Conservation (phyloP, 805 yeast genomes). For the Yamadazyma kitorensis region DNA sequence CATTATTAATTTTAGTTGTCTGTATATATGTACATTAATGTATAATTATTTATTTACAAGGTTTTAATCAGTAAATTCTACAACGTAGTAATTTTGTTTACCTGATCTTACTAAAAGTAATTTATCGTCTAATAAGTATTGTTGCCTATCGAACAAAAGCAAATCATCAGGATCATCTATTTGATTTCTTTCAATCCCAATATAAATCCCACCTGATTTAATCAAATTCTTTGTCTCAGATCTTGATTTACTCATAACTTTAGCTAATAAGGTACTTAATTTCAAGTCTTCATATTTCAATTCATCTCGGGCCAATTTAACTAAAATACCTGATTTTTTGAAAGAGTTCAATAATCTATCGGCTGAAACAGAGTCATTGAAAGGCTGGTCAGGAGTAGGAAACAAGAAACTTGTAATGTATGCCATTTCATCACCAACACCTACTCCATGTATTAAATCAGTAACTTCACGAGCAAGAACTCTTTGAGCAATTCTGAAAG, state of each 20-base stretch:
- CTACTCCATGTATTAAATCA: constrained; percentile 82
- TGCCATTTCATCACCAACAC: constrained; percentile 66
- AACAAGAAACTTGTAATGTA: constrained; percentile 66
- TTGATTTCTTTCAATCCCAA: constrained; percentile 59
- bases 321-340: constrained; percentile 54
- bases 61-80: constrained; percentile 34
- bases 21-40: constrained; percentile 1
- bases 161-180: constrained; percentile 47
- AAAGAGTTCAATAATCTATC: constrained; percentile 56
- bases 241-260: constrained; percentile 47
- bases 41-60: constrained; percentile 2
- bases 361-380: constrained; percentile 43
- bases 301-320: constrained; percentile 29
- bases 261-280: constrained; percentile 52
- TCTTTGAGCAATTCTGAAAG: constrained; percentile 68
- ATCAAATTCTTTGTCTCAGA: constrained; percentile 62
- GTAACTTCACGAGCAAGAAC: constrained; percentile 81
- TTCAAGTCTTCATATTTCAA: constrained; percentile 35
- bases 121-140: constrained; percentile 54
- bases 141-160: constrained; percentile 44
- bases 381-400: constrained; percentile 52
- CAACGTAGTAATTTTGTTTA: constrained; percentile 61
- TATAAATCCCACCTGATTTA: constrained; percentile 68
- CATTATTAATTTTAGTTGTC: constrained; percentile 6
- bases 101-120: constrained; percentile 72